Percentiles rank a stretch among this genome's conserved stretches.
These are phyloP conservation scores for Penicillium subrubescens DNA, from an alignment of 495 filamentous ascomycete genomes.

Conservation along the genomic window DNA sequence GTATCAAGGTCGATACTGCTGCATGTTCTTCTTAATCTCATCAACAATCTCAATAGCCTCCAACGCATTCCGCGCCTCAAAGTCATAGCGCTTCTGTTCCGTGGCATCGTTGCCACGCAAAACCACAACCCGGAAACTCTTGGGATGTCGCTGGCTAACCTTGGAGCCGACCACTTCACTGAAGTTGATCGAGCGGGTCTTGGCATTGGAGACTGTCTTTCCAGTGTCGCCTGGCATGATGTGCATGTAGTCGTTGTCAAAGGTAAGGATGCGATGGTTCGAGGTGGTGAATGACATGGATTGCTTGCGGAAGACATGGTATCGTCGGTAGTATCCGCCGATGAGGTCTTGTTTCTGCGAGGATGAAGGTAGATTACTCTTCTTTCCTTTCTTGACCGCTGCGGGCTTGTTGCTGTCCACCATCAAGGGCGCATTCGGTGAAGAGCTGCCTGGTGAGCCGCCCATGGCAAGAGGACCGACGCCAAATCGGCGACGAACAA, in stretches of 20 bases:
- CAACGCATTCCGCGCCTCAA: conserved; percentile 76
- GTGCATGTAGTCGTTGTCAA: conserved; percentile 95
- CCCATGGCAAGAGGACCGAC: conserved; percentile 74
- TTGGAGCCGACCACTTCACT: conserved; percentile 92
- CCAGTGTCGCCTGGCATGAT: conserved; percentile 76
- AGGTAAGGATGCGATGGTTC: conserved; percentile 78
- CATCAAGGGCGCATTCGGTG: conserved; percentile 75
- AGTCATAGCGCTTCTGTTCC: conserved; percentile 94
- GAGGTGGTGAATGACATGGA: conserved; percentile 89
- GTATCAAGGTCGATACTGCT: conserved; percentile 48
- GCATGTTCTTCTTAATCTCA: conserved; percentile 73
- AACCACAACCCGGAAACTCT: conserved; percentile 86
- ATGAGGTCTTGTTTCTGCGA: conserved; percentile 78
- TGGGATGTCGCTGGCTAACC: conserved; percentile 85
- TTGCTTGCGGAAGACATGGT: conserved; percentile 89
- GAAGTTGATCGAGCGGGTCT: conserved; percentile 90
- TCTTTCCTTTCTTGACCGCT: conserved; percentile 66
- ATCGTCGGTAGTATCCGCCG: conserved; percentile 75
- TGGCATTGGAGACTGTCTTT: conserved; percentile 59
- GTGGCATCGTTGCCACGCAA: conserved; percentile 66
- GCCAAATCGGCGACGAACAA: conserved; percentile 83
- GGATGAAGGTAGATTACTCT: conserved; percentile 71
- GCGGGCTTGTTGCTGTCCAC: conserved; percentile 47
- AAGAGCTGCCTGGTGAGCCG: conserved; percentile 78
- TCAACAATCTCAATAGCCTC: conserved; percentile 89